Base-by-base conservation (phyloP, 2,329 filamentous ascomycete species). In the Xylariaceae sp. region DNA sequence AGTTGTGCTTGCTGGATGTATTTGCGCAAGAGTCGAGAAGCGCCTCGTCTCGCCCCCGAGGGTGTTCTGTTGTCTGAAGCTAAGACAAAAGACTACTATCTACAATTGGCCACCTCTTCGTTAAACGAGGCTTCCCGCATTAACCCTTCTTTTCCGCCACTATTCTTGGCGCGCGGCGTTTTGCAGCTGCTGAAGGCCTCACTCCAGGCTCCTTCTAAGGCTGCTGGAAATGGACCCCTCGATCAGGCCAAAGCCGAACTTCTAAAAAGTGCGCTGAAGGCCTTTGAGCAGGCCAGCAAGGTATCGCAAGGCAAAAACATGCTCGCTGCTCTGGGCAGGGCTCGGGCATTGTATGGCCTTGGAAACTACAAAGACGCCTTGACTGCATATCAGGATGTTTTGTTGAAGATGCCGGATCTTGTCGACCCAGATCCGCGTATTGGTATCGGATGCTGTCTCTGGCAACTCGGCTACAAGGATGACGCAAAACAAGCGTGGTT, bases 71-170 rank as follows among this genome's bases (percentile, higher is more conserved):
- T 83, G 18, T 84, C 87, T 10, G 90, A 95, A 65, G 84, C 86
- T 50, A 92, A 89, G 77, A 96, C 90, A 13, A 99, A 99, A 74
- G 94, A 99, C 66, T 85, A 88, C 74, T 99, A 92, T 74, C 84
- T 99, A 42, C 89, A 95, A 71, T 83, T 88, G 54, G 93, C 93
- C n/a, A 97, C 93, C 2, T 85, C 87, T 51, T 92, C 89, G 1
- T 82, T 99, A 63, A 99, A 99, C 75, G 94, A 97, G 69, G 93
- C 94, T n/a, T 90, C 90, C 17, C 87, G 92, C 61, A 88, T 97
- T 71, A 97, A 94, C 73, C 93, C 94, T 8, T 88, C 90, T 0
- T 97, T 95, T 66, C 89, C 92, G 4, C 92, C 94, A 42, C 84
- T 97, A 0, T 95, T 92, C 71, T 84, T 99, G 53, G 93, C 93